Percentiles rank a stretch among this genome's conserved stretches.
Conservation (phyloP, 2,329 filamentous ascomycete species). For the Alternaria tenuissima region DNA sequence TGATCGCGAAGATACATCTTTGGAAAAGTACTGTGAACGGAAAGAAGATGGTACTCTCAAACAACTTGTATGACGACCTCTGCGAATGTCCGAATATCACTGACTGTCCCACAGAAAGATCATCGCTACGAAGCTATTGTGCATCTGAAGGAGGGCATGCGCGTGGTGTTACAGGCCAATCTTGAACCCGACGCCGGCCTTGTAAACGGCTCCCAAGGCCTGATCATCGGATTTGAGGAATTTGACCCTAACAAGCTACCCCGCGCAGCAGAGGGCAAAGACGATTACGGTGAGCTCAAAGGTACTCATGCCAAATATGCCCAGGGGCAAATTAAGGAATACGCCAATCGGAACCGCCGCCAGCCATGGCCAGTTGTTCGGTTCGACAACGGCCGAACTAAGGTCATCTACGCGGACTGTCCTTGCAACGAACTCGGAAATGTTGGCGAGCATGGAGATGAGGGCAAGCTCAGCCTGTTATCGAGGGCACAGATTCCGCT, state of each 20-base stretch:
- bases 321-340: slow-evolving; percentile 51
- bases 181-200: slow-evolving; percentile 47
- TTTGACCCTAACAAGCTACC: slow-evolving; percentile 42
- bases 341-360: slow-evolving; percentile 46
- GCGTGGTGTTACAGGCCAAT: slow-evolving; percentile 63
- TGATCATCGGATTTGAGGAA: slow-evolving; percentile 48
- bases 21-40: slow-evolving; percentile 19
- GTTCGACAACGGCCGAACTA: slow-evolving; percentile 59
- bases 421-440: slow-evolving; percentile 59
- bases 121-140: slow-evolving; percentile 58
- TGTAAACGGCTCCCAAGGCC: slow-evolving; percentile 49
- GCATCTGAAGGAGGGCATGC: slow-evolving; percentile 61
- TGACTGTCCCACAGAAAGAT: slow-evolving; percentile 38
- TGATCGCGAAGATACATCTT: slow-evolving; percentile 26
- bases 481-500: slow-evolving; percentile 69
- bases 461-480: slow-evolving; percentile 53
- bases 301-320: slow-evolving; percentile 53
- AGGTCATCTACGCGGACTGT: slow-evolving; percentile 63
- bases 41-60: slow-evolving; percentile 21
- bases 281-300: slow-evolving; percentile 27
- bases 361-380: slow-evolving; percentile 61
- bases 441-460: slow-evolving; percentile 11
- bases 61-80: slow-evolving; percentile 24
- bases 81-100: background rate
- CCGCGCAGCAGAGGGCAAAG: slow-evolving; percentile 20